These are phyloP conservation scores for Eremothecium cymbalariae DNA, from an alignment of 1,139 yeast genomes.

Conservation along the genomic window DNA sequence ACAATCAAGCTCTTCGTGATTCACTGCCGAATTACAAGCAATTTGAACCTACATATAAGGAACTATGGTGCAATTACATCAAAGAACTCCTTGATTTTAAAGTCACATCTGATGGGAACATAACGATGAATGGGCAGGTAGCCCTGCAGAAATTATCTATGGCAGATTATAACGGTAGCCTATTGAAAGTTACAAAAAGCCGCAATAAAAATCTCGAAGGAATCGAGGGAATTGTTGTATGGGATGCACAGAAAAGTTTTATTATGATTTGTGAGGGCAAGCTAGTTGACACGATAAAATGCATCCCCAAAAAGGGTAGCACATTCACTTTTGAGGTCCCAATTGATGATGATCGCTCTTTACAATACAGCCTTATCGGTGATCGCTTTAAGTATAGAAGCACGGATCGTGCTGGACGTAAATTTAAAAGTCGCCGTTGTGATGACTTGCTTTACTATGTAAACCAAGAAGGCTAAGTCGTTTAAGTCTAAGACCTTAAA, in stretches of 20 bases:
- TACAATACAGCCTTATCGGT: slow-evolving; percentile 66
- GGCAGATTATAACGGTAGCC: slow-evolving; percentile 82
- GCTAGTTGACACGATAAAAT: slow-evolving; percentile 45
- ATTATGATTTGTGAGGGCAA: slow-evolving; percentile 52
- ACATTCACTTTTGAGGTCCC: slow-evolving; percentile 50
- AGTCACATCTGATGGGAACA: slow-evolving; percentile 14
- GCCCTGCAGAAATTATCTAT: slow-evolving; percentile 52
- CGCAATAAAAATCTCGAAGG: slow-evolving; percentile 56
- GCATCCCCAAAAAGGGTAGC: slow-evolving; percentile 54
- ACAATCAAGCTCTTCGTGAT: slow-evolving; percentile 16
- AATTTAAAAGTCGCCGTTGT: slow-evolving; percentile 72
- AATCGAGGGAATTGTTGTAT: slow-evolving; percentile 65
- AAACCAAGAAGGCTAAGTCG: not conserved
- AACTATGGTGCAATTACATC: slow-evolving; percentile 30
- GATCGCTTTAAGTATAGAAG: slow-evolving; percentile 70
- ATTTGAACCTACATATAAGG: slow-evolving; percentile 24
- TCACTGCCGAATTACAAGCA: slow-evolving; percentile 22
- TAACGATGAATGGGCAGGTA: slow-evolving; percentile 21
- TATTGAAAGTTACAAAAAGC: slow-evolving; percentile 50
- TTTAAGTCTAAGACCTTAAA: not conserved
- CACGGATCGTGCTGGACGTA: slow-evolving; percentile 75
- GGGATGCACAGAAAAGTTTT: slow-evolving; percentile 78
- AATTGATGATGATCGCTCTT: slow-evolving; percentile 30
- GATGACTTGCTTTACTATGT: slow-evolving; percentile 43
- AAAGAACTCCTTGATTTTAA: slow-evolving; percentile 25